Evolutionary conservation across 805 yeast genomes (phyloP).

Genomic region (Cyberlindnera americana): DNA sequence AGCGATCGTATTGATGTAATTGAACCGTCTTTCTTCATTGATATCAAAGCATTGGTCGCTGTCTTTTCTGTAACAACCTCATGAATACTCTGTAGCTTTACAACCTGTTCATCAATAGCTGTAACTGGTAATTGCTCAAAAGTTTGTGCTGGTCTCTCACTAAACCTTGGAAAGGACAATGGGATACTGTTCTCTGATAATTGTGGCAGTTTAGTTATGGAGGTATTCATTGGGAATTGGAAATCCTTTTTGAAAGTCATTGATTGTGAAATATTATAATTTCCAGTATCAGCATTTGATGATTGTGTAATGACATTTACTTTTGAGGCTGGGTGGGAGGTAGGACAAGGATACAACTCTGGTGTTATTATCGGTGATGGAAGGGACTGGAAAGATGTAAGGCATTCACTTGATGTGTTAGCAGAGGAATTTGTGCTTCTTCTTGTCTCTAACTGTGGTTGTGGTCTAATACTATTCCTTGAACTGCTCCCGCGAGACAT

Average conservation of each 20-base stretch:
- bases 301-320: background rate
- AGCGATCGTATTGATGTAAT: conserved; percentile 24
- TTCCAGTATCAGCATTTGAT: background rate
- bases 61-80: conserved; percentile 11
- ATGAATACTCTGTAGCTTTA: conserved; percentile 8
- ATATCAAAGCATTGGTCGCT: conserved; percentile 20
- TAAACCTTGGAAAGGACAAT: background rate
- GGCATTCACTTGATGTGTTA: background rate
- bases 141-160: background rate
- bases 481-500: background rate
- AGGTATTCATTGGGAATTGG: conserved; percentile 17
- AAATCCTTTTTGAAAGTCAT: conserved; percentile 17
- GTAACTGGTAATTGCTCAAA: conserved; percentile 7
- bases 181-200: background rate
- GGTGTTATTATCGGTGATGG: conserved; percentile 29
- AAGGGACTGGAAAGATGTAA: conserved; percentile 13
- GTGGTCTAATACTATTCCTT: background rate
- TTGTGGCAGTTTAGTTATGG: no score
- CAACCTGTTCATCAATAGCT: conserved; percentile 2
- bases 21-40: conserved; percentile 21
- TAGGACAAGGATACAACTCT: conserved; percentile 20
- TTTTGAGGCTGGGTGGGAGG: conserved; percentile 1
- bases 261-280: conserved; percentile 1
- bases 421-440: conserved; percentile 5
- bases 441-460: background rate